Percentiles rank a stretch among this genome's conserved stretches.
These are phyloP conservation scores for Martensiomyces pterosporus DNA, from an alignment of 192 early-diverging fungal genomes.

Conservation along the genomic window DNA sequence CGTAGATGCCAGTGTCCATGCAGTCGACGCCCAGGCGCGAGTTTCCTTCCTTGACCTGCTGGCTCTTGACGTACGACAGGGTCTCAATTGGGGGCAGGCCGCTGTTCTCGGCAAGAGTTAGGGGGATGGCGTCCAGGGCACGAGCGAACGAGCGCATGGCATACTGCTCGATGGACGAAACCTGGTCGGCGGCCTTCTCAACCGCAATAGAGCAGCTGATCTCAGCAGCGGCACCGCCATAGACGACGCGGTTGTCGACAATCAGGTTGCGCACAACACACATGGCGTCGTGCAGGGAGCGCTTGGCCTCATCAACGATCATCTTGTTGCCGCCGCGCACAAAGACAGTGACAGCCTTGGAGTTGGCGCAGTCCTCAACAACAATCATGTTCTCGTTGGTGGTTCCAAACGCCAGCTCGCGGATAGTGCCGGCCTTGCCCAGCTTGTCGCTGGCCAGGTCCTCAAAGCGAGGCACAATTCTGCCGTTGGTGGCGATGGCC, in stretches of 20 bases:
- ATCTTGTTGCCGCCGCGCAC: slow-evolving; percentile 99
- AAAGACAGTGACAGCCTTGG: slow-evolving; percentile 94
- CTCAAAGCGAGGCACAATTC: slow-evolving; percentile 99
- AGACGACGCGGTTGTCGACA: slow-evolving; percentile 96
- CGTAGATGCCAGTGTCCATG: slow-evolving; percentile 85
- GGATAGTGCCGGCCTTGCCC: slow-evolving; percentile 89
- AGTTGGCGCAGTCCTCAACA: slow-evolving; percentile 99
- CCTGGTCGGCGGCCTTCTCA: slow-evolving; percentile 81
- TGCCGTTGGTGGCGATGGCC: slow-evolving; percentile 99
- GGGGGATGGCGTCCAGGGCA: slow-evolving; percentile 92
- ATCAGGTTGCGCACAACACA: slow-evolving; percentile 98
- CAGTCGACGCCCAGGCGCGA: slow-evolving; percentile 93
- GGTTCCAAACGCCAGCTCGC: slow-evolving; percentile 93
- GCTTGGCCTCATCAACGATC: slow-evolving; percentile 99
- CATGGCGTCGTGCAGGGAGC: slow-evolving; percentile 96
- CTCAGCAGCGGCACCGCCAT: slow-evolving; percentile 98
- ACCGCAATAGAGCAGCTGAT: slow-evolving; percentile 94
- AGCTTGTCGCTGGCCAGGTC: slow-evolving; percentile 86
- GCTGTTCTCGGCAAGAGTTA: slow-evolving; percentile 95
- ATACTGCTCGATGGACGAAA: slow-evolving; percentile 94
- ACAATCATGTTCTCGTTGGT: slow-evolving; percentile 99
- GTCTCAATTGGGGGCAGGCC: slow-evolving; percentile 96
- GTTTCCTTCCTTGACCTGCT: slow-evolving; percentile 86
- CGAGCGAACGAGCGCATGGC: slow-evolving; percentile 98
- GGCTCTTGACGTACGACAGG: slow-evolving; percentile 89